These are phyloP conservation scores for Boletus reticuloceps DNA, from an alignment of 768 basidiomycete genomes.

Conservation along the genomic window DNA sequence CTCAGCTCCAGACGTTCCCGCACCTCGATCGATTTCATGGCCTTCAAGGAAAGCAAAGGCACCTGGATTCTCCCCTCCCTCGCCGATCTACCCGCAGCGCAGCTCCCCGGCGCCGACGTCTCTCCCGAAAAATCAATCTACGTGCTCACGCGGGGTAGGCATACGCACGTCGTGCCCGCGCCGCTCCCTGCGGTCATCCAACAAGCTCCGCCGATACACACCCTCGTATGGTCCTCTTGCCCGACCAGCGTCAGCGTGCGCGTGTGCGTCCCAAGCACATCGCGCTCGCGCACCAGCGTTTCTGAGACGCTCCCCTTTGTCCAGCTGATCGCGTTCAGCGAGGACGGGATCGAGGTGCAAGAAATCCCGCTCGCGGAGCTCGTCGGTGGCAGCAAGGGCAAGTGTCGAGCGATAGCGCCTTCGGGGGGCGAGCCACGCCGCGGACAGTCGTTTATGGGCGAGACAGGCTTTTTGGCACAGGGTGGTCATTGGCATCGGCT, in stretches of 20 bases:
- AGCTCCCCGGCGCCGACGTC: slow-evolving; percentile 13
- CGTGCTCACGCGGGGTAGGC: slow-evolving; percentile 66
- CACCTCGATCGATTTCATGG: slow-evolving; percentile 43
- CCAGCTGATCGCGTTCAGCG: slow-evolving; percentile 68
- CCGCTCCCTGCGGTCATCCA: slow-evolving; percentile 59
- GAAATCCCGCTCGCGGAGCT: slow-evolving; percentile 60
- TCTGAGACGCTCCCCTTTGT: slow-evolving; percentile 41
- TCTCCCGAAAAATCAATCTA: slow-evolving; percentile 44
- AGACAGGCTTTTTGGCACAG: slow-evolving; percentile 43
- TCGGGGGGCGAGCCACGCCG: slow-evolving; percentile 39
- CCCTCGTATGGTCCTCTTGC: slow-evolving; percentile 54
- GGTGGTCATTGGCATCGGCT: slow-evolving; percentile 50
- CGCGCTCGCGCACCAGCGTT: background rate
- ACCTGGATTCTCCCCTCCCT: slow-evolving; percentile 27
- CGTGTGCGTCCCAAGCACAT: slow-evolving; percentile 37
- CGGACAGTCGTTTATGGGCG: slow-evolving; percentile 64
- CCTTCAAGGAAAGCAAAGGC: slow-evolving; percentile 34
- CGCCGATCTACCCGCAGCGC: slow-evolving; percentile 23
- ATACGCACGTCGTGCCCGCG: slow-evolving; percentile 63
- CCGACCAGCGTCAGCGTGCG: slow-evolving; percentile 58
- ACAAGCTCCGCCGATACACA: slow-evolving; percentile 48
- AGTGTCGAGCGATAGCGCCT: slow-evolving; percentile 33
- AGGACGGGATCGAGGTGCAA: slow-evolving; percentile 71
- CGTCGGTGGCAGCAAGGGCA: slow-evolving; percentile 6
- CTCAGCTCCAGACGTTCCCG: slow-evolving; percentile 36